Evolutionary conservation across 1,139 yeast genomes (phyloP), one percentile per base, ranked within the genome.

Genomic region (Yamadazyma conglobata): DNA sequence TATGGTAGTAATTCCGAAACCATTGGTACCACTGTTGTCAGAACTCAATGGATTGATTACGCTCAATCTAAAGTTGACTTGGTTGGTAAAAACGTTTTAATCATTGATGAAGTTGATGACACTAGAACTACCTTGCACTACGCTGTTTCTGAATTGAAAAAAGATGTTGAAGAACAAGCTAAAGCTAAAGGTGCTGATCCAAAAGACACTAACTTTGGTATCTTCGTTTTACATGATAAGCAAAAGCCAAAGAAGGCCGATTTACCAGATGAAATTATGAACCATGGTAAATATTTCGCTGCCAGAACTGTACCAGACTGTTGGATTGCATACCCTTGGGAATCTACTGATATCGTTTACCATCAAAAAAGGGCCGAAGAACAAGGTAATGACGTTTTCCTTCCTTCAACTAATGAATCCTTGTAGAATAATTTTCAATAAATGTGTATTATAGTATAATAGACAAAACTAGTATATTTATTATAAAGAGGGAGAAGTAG

Each of bases 271-370:
- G 81, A 73, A 15, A 75, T 80, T 63, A 71, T 79, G 70, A 57
- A 62, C 22, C 67, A 70, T 27, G 83, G 82, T 33, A 78, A 85
- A 57, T 89, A 89, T 60, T 74, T 87, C 50, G 96, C 95, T 39
- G 96, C 96, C 27, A 77, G 91, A 60, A 75, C 86, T 28, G 91
- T 87, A 24, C 94, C 89, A 24, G 97, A 91, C 56, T 73, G 73
- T 47, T 91, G 98, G 98, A 88, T 87, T 50, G 96, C 96, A 26
- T 91, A 91, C 58, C 97, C 97, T 31, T 91, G 98, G 98, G 96
- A 87, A 63, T 79, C 93, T 19, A 72, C 73, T 37, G 96, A 89
- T 62, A 91, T 89, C 56, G 96, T 85, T 31, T 73, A 70, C 60
- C 98, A 89, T 57, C 85, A 94, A 33, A 69, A 74, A 56, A 73